Base-by-base conservation (phyloP, 495 filamentous ascomycete genomes). In the Pseudevernia furfuracea region DNA sequence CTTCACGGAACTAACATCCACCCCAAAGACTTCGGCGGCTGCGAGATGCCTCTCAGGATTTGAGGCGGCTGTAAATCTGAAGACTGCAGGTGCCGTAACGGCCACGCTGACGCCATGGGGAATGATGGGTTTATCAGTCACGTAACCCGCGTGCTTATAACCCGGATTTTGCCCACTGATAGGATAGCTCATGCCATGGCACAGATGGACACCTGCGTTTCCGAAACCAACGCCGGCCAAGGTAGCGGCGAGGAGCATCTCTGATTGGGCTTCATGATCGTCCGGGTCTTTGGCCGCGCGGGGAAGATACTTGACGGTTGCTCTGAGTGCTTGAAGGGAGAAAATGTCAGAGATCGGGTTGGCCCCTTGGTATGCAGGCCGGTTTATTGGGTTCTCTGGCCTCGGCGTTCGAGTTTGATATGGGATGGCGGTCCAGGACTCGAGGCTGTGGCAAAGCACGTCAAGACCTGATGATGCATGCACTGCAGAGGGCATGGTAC, bases 291-390 rank as follows among this genome's bases (percentile, higher is more conserved):
- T 83, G 14, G 91, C 88, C 3, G 91, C 86, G 56, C 92, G 84
- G 1, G 91, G 94, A 0, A 98, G 86, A 73, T 96, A 97, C 72
- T 96, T 91, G 48, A 96, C 83, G 0, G 90, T 93, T 73, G 80
- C 80, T 41, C 84, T 79, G 3, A 98, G 82, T 4, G 93, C 90
- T 61, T 87, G 85, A 19, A 97, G 80, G 32, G 88, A 91, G 78
- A 98, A 98, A 63, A 98, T 90, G 71, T 98, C 94, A 28, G 89
- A 93, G 58, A 98, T 97, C 4, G 94, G 94, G 73, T 98, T 98
- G 10, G 94, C 92, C 49, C 94, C 94, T 71, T 98, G 94, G 71
- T 98, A 98, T 4, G 94, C 91, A 0, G 94, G 94, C 4, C 94
- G 81, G 58, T 93, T 81, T 68, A 97, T 89, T 0, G 94, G 94